Evolutionary conservation across 2,329 filamentous ascomycete genomes (phyloP).

Genomic region (Aspergillus neoniger): DNA sequence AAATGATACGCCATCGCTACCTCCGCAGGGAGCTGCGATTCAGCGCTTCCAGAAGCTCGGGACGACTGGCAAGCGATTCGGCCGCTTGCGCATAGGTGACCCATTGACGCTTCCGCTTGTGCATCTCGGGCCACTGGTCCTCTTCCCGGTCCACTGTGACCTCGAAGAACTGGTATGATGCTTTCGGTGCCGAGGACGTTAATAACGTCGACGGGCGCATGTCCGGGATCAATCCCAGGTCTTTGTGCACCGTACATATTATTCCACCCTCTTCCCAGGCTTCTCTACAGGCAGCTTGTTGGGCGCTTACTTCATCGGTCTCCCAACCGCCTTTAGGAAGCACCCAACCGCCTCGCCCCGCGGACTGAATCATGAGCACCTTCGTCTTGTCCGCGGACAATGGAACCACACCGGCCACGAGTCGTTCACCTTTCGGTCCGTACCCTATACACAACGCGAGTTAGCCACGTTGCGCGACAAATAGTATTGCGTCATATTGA

Average conservation of each 20-base stretch:
- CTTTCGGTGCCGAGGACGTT: constrained; percentile 66
- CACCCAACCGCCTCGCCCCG: constrained; percentile 89
- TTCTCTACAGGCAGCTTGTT: constrained; percentile 82
- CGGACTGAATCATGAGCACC: constrained; percentile 92
- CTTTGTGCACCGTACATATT: constrained; percentile 76
- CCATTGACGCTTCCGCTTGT: constrained; percentile 90
- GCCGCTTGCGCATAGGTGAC: constrained; percentile 82
- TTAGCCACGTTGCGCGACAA: constrained; percentile 23
- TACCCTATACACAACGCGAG: constrained; percentile 65
- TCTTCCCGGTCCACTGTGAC: constrained; percentile 85
- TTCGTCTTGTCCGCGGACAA: constrained; percentile 81
- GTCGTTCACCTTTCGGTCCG: constrained; percentile 84
- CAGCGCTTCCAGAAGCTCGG: constrained; percentile 85
- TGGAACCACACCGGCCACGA: constrained; percentile 92
- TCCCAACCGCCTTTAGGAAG: constrained; percentile 98
- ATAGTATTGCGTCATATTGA: neutral
- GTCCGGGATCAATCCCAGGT: constrained; percentile 84
- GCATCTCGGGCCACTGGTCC: constrained; percentile 85
- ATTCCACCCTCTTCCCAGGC: constrained; percentile 99
- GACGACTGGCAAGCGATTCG: constrained; percentile 72
- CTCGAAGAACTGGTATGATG: constrained; percentile 65
- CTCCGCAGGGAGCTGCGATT: constrained; percentile 73
- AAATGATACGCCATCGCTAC: constrained; percentile 24
- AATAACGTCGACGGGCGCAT: constrained; percentile 62
- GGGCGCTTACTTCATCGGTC: constrained; percentile 81